A percentile compares a stretch with the other conserved stretches of the same genome.
phyloP scores from a whole-genome alignment of 257 asterid genomes.

The Nicotiana sylvestris region DNA sequence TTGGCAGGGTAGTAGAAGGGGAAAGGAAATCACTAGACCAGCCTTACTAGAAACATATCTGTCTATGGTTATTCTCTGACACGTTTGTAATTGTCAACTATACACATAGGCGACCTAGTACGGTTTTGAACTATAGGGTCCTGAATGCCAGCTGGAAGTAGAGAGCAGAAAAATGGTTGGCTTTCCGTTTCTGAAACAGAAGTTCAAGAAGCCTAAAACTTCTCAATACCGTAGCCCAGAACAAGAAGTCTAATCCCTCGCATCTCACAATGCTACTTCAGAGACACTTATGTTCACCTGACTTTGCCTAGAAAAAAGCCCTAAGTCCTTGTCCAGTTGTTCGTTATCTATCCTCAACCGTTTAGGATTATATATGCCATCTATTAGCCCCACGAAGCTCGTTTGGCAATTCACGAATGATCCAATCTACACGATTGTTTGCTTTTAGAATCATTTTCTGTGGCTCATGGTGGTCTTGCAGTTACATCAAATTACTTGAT shows the following conservation, averaged over 20 bases:
- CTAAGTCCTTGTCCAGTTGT: neutral
- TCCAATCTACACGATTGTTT: neutral
- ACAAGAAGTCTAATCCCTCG: neutral
- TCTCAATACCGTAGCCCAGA: neutral
- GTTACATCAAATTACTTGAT: neutral
- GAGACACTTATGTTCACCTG: neutral
- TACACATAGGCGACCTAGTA: neutral
- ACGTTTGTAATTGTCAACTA: neutral
- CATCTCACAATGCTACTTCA: neutral
- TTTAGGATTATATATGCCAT: neutral
- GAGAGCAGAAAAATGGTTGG: neutral
- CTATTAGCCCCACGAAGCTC: neutral
- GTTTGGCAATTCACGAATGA: neutral
- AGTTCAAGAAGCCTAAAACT: neutral
- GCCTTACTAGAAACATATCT: neutral
- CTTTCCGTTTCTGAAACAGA: neutral
- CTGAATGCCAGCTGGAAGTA: constrained; percentile 1
- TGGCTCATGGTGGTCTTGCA: neutral
- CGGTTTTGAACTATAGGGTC: neutral
- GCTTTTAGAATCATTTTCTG: neutral
- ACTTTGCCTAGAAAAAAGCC: neutral
- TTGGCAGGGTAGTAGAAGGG: neutral
- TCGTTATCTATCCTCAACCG: neutral
- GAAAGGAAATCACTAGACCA: neutral
- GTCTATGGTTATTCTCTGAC: neutral